Conservation (phyloP, 148 eudicot genomes). For the Cornus controversa region DNA sequence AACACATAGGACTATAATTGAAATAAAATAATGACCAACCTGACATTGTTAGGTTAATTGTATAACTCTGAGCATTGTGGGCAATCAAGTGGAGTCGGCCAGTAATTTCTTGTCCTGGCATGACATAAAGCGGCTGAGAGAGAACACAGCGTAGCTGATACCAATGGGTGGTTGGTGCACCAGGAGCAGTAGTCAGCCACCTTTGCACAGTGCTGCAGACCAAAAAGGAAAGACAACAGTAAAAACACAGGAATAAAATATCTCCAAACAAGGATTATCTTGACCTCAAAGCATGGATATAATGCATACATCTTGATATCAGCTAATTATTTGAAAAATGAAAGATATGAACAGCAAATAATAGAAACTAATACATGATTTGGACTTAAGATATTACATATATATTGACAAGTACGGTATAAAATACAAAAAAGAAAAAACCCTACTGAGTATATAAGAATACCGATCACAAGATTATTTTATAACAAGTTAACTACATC, state of each 20-base stretch:
- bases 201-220: constrained; percentile 73
- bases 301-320: no score
- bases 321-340: no score
- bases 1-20: no score
- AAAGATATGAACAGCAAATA: no score
- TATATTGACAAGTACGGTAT: no score
- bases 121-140: constrained; percentile 84
- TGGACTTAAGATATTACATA: no score
- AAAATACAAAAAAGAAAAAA: no score
- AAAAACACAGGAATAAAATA: background rate
- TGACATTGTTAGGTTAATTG: constrained; percentile 77
- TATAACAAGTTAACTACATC: no score
- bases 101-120: constrained; percentile 96
- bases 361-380: no score
- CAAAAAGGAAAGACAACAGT: background rate
- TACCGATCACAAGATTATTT: no score
- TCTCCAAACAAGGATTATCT: no score
- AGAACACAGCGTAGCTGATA: constrained; percentile 93
- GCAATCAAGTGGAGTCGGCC: constrained; percentile 91
- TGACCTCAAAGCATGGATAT: background rate
- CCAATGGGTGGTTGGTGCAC: constrained; percentile 99
- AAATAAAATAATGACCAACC: constrained; percentile 36
- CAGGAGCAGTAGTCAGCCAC: constrained; percentile 99
- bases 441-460: no score
- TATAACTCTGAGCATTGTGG: constrained; percentile 95